Conservation (phyloP, 805 yeast genomes). For the Alloascoidea africana region DNA sequence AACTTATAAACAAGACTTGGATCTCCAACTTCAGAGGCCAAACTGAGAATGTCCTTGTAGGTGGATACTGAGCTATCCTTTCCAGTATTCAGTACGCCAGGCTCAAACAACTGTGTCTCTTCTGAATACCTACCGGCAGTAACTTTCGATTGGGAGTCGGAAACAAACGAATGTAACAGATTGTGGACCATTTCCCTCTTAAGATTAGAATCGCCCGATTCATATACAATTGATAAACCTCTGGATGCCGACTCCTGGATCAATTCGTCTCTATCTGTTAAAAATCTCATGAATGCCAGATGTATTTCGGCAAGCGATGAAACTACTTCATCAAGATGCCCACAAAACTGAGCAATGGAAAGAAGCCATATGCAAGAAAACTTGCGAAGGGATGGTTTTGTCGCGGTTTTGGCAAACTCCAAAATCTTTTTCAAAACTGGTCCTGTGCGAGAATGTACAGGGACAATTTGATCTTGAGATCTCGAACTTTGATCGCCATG, state of each 20-base stretch:
- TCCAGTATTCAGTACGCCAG: conserved; percentile 63
- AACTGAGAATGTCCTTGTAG: conserved; percentile 71
- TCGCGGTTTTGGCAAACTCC: conserved; percentile 33
- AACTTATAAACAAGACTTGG: conserved; percentile 88
- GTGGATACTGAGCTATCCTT: conserved; percentile 63
- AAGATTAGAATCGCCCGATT: conserved; percentile 50
- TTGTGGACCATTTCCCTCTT: conserved; percentile 63
- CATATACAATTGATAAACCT: conserved; percentile 73
- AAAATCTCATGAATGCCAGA: conserved; percentile 55
- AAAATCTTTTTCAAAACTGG: conserved; percentile 34
- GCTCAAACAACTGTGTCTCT: conserved; percentile 77
- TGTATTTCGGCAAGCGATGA: conserved; percentile 47
- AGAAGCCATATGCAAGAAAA: conserved; percentile 80
- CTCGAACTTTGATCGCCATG: conserved; percentile 11
- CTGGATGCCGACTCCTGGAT: conserved; percentile 89
- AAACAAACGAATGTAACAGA: conserved; percentile 65
- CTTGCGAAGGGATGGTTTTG: conserved; percentile 62
- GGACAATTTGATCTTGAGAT: conserved; percentile 8
- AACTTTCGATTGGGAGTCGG: conserved; percentile 31
- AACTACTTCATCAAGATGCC: conserved; percentile 25
- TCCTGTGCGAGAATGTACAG: conserved; percentile 9
- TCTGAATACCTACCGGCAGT: conserved; percentile 55
- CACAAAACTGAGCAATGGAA: conserved; percentile 64
- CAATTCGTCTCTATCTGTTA: conserved; percentile 71
- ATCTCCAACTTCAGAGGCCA: conserved; percentile 93